Evolutionary conservation across 78 protist genomes (phyloP).

Genomic region (Dictyostelium citrinum): DNA sequence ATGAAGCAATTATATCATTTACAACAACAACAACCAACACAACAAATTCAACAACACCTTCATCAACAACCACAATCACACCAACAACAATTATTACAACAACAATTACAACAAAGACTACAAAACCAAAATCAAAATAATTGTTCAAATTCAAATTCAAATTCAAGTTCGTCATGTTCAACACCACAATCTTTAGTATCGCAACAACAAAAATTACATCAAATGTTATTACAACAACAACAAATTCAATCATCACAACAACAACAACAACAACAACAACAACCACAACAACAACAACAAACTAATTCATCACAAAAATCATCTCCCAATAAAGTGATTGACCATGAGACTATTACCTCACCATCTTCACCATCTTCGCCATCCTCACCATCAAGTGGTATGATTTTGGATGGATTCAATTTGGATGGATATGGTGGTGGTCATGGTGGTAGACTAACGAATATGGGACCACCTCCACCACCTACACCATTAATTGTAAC

Average conservation of each 20-base stretch:
- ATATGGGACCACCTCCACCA: not conserved
- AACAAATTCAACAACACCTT: not conserved
- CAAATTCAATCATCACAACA: not conserved
- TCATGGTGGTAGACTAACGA: not conserved
- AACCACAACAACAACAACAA: not conserved
- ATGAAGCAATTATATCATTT: not conserved
- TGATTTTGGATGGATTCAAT: not conserved
- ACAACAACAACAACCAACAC: not conserved
- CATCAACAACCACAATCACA: not conserved
- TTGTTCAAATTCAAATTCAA: not conserved
- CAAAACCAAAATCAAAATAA: not conserved
- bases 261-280: not conserved
- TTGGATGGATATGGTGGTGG: not conserved
- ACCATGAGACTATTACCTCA: not conserved
- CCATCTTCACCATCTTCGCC: not conserved
- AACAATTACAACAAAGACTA: not conserved
- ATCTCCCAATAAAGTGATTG: not conserved
- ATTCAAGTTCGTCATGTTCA: not conserved
- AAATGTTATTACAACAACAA: not conserved
- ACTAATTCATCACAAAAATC: not conserved
- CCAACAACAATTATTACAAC: not conserved
- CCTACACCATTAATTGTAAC: not conserved
- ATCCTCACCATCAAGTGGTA: not conserved
- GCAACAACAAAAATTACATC: not conserved
- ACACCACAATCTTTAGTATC: not conserved